A percentile compares a stretch with the other conserved stretches of the same genome.
Evolutionary conservation across 2,329 filamentous ascomycete species (phyloP).

Genomic region (Sclerotinia minor): DNA sequence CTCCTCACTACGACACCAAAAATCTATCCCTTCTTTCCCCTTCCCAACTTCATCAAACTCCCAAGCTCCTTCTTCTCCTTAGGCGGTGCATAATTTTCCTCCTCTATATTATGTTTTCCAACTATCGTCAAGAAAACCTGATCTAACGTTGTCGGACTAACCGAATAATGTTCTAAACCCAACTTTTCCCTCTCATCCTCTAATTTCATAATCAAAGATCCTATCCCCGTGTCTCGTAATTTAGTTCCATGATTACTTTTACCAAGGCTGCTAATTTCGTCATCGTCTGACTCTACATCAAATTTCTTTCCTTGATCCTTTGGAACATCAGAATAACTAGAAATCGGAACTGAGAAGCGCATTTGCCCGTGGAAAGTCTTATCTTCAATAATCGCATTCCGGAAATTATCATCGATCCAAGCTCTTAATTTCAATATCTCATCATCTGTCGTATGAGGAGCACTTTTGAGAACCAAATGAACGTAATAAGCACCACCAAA

Average conservation of each 20-base stretch:
- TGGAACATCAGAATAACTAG: constrained; percentile 43
- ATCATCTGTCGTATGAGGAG: constrained; percentile 68
- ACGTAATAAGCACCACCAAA: constrained; percentile 81
- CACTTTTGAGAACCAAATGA: constrained; percentile 73
- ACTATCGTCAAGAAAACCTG: constrained; percentile 90
- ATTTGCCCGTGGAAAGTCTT: constrained; percentile 83
- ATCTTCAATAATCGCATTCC: constrained; percentile 66
- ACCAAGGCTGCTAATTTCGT: constrained; percentile 34
- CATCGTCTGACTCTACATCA: constrained; percentile 4
- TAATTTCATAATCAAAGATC: constrained; percentile 67
- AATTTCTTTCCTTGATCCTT: constrained; percentile 31
- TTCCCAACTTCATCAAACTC: neutral
- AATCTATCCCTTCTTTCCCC: neutral
- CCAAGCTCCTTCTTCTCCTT: constrained; percentile 24
- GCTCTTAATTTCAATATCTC: constrained; percentile 66
- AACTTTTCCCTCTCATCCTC: constrained; percentile 69
- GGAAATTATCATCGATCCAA: constrained; percentile 66
- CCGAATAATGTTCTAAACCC: constrained; percentile 81
- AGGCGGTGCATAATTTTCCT: constrained; percentile 58
- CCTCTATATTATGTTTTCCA: constrained; percentile 72
- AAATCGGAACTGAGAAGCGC: constrained; percentile 70
- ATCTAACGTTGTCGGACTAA: constrained; percentile 83
- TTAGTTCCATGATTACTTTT: constrained; percentile 24
- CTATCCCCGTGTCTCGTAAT: constrained; percentile 48
- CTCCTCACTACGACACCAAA: neutral